A percentile compares a stretch with the other conserved stretches of the same genome.
Conservation (phyloP, 192 early-diverging fungal species). For the Diversispora eburnea region DNA sequence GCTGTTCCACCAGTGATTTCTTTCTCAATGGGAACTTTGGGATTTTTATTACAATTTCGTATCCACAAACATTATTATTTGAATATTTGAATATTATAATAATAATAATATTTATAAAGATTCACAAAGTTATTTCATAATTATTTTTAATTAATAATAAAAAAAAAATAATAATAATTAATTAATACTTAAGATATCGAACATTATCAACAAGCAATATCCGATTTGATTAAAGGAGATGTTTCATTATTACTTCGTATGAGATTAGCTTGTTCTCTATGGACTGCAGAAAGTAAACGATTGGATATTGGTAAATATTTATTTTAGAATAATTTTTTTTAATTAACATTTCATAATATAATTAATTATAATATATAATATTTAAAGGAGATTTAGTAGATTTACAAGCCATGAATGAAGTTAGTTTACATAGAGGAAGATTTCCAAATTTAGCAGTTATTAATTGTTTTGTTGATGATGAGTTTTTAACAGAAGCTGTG, state of each 20-base stretch:
- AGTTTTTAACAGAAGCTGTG: constrained; percentile 81
- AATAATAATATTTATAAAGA: constrained; percentile 7
- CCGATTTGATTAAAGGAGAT: constrained; percentile 58
- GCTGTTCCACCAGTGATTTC: constrained; percentile 85
- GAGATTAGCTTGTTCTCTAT: constrained; percentile 68
- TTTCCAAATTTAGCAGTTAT: constrained; percentile 79
- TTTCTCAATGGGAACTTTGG: constrained; percentile 89
- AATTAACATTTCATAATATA: background rate
- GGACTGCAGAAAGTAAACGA: constrained; percentile 49
- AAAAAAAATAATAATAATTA: too few relatives aligned
- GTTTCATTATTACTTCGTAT: constrained; percentile 72
- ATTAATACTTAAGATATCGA: constrained; percentile 50
- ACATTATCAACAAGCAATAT: constrained; percentile 57
- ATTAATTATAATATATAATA: background rate
- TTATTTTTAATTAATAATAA: constrained; percentile 19
- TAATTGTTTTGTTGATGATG: constrained; percentile 75
- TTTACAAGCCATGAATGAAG: constrained; percentile 81
- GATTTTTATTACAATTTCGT: constrained; percentile 87
- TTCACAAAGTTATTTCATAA: background rate
- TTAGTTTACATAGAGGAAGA: constrained; percentile 81
- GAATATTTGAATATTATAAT: background rate
- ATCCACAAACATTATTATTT: constrained; percentile 4
- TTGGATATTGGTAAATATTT: constrained; percentile 37
- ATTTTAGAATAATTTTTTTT: too few relatives aligned
- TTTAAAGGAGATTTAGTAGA: constrained; percentile 28